Conservation (phyloP, 331 rosid genomes). For the Acacia pycnantha region DNA sequence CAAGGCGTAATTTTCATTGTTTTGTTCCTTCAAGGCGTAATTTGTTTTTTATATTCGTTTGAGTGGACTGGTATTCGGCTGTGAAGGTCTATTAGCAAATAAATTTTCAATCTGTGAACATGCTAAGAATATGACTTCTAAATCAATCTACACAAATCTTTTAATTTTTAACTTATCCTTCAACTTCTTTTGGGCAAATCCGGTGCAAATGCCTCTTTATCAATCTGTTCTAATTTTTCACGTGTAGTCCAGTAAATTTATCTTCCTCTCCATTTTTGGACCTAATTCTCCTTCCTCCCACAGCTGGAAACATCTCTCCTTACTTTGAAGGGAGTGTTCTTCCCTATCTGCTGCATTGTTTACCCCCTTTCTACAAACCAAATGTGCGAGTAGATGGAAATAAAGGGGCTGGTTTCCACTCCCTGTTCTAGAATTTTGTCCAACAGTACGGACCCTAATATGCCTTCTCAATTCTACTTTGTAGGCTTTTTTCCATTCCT, state of each 20-base stretch:
- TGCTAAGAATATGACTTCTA: not conserved
- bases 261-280: not conserved
- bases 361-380: not conserved
- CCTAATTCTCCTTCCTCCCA: not conserved
- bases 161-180: too few species aligned
- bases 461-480: not conserved
- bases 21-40: too few species aligned
- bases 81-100: not conserved
- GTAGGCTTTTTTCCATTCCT: not conserved
- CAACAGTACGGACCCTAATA: not conserved
- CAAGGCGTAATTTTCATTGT: too few species aligned
- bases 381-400: not conserved
- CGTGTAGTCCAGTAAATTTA: not conserved
- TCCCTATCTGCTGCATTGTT: not conserved
- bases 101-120: too few species aligned
- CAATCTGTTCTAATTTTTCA: not conserved
- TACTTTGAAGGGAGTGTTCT: not conserved
- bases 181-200: too few species aligned
- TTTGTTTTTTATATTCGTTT: too few species aligned
- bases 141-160: not conserved
- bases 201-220: not conserved
- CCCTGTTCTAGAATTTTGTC: not conserved
- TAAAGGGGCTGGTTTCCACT: not conserved
- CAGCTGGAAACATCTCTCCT: not conserved
- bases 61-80: not conserved